A percentile compares a stretch with the other conserved stretches of the same genome.
Evolutionary conservation across 768 basidiomycete genomes (phyloP).

Genomic region (Auriculariales sp.): DNA sequence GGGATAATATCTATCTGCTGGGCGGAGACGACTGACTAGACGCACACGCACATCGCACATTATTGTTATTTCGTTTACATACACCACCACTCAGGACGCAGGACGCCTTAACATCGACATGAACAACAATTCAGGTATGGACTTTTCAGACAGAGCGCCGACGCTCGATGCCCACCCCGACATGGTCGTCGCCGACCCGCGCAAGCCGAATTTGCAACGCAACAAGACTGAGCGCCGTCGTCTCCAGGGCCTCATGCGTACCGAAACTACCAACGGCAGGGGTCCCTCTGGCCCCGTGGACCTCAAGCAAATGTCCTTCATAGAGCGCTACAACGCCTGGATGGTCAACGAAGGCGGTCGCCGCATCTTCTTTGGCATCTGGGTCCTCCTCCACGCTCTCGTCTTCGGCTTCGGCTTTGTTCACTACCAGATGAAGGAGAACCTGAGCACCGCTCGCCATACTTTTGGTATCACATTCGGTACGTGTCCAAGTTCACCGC

Average conservation of each 20-base stretch:
- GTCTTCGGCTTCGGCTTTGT: conserved; percentile 65
- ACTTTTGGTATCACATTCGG: conserved; percentile 68
- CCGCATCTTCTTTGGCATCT: conserved; percentile 63
- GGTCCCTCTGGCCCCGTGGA: conserved; percentile 16
- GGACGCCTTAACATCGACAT: not conserved
- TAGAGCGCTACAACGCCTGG: conserved; percentile 53
- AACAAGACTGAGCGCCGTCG: conserved; percentile 77
- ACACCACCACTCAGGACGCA: too few relatives aligned
- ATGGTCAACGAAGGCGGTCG: conserved; percentile 88
- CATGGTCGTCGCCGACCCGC: conserved; percentile 19
- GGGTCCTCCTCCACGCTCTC: conserved; percentile 67
- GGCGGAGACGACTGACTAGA: too few relatives aligned
- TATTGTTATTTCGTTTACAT: too few relatives aligned
- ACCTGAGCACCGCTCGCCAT: conserved; percentile 45
- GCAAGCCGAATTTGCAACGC: conserved; percentile 46
- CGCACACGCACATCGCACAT: too few relatives aligned
- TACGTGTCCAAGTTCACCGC: too few relatives aligned
- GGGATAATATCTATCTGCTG: too few relatives aligned
- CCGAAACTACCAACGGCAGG: conserved; percentile 24
- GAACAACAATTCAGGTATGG: conserved; percentile 42
- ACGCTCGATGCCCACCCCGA: conserved; percentile 35
- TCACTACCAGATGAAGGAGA: conserved; percentile 71
- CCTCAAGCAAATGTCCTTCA: conserved; percentile 21
- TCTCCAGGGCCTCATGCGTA: conserved; percentile 72
- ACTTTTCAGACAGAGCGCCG: conserved; percentile 44